Evolutionary conservation across 345 rosid species (phyloP).

Genomic region (Lepidium sativum): DNA sequence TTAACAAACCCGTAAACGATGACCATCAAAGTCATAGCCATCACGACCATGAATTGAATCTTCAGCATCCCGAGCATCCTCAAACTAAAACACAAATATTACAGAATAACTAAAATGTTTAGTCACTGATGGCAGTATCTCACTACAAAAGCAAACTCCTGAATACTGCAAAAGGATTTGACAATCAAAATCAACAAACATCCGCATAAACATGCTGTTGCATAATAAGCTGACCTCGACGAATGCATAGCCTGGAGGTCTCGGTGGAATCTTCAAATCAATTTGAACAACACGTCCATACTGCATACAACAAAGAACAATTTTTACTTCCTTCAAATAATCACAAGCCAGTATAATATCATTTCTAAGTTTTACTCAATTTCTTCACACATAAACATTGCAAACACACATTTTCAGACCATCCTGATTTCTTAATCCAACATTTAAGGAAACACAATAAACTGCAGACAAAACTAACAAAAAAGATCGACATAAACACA

Average conservation of each 20-base stretch:
- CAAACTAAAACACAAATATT: constrained; percentile 43
- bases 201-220: not conserved
- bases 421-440: not conserved
- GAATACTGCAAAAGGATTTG: not conserved
- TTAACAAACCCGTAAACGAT: constrained; percentile 59
- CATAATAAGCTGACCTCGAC: constrained; percentile 55
- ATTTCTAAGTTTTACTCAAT: not conserved
- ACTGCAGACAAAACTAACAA: not conserved
- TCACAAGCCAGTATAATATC: not conserved
- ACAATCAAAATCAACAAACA: not conserved
- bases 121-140: constrained; percentile 69
- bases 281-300: constrained; percentile 86
- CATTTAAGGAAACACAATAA: not conserved
- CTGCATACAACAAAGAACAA: constrained; percentile 31
- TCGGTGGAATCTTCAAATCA: constrained; percentile 93
- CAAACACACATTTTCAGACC: not conserved
- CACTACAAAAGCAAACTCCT: not conserved
- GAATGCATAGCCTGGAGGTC: constrained; percentile 99
- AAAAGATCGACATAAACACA: not conserved
- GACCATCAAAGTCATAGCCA: constrained; percentile 95
- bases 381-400: not conserved
- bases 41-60: constrained; percentile 95
- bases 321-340: not conserved
- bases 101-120: constrained; percentile 21
- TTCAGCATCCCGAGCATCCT: constrained; percentile 94